Evolutionary conservation across 2,329 filamentous ascomycete genomes (phyloP).

Genomic region (Akanthomyces muscarius): DNA sequence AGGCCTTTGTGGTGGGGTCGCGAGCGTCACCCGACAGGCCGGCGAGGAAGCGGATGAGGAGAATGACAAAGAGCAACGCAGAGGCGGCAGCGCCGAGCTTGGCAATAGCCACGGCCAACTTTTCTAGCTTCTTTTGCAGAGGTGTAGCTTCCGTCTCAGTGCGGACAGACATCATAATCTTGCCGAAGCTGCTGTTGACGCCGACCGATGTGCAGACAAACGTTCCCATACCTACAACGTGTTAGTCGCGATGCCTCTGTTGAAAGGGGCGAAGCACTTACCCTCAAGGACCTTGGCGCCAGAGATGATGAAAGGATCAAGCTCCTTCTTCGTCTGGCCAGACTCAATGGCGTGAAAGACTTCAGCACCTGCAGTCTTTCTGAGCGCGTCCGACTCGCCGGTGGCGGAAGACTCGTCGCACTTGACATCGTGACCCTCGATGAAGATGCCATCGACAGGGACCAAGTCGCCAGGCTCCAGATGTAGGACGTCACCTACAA

Average conservation of each 20-base stretch:
- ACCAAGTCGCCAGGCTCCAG: constrained; percentile 67
- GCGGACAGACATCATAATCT: constrained; percentile 53
- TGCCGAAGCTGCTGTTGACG: constrained; percentile 50
- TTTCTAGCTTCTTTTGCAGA: constrained; percentile 50
- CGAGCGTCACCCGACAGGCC: constrained; percentile 49
- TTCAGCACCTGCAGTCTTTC: constrained; percentile 58
- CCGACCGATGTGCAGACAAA: constrained; percentile 55
- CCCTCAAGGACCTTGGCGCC: constrained; percentile 53
- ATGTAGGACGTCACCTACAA: constrained; percentile 67
- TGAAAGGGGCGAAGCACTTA: neutral
- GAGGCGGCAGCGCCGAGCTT: constrained; percentile 59
- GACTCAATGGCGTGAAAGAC: constrained; percentile 53
- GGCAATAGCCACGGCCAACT: constrained; percentile 33
- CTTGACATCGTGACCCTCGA: constrained; percentile 49
- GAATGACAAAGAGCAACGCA: constrained; percentile 67
- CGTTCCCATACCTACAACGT: constrained; percentile 40
- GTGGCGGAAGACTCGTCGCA: constrained; percentile 73
- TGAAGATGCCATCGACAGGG: constrained; percentile 67
- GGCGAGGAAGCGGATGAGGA: constrained; percentile 73
- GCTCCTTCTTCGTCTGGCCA: constrained; percentile 41
- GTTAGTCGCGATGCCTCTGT: neutral
- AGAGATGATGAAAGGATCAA: constrained; percentile 63
- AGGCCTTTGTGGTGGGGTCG: constrained; percentile 52
- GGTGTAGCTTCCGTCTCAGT: constrained; percentile 50
- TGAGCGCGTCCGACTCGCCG: constrained; percentile 68